Evolutionary conservation across 2,329 filamentous ascomycete species (phyloP), one percentile per base, ranked within the genome.

Genomic region (Alternaria ethzedia): DNA sequence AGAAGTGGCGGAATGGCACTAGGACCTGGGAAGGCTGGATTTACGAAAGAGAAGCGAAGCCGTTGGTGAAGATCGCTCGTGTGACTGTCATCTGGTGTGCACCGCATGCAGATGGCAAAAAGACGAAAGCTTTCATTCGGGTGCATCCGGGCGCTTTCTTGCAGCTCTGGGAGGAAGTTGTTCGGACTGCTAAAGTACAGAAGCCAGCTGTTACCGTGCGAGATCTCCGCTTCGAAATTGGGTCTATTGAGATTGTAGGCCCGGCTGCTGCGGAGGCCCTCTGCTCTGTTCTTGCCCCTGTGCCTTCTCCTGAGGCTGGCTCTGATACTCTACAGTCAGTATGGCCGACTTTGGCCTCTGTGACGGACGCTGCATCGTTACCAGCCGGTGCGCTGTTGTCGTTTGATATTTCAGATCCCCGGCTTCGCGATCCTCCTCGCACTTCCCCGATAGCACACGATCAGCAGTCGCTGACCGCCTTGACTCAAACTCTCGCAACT

Each of bases 71-170:
- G 5, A 90, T 97, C 65, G 90, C 91, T 11, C 92, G 90, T 11
- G 88, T 89, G 5, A 91, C 88, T 0, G 81, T 97, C 28, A 80
- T 97, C 12, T 97, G 94, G 93, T 90, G 90, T 76, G 63, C 63
- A 12, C 57, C 59, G 57, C 54, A 74, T 9, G 23, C 67, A 64
- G 59, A 75, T 49, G 57, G 59, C 67, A 65, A 71, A 4, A 85
- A 82, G 70, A 83, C 84, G 54, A 86, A 85, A 65, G 76, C 92
- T 1, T 88, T 95, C 59, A 79, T 97, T 55, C 86, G 94, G 58
- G 82, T 95, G 2, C 95, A 98, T 77, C 96, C 96, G 3, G 90
- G 94, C 20, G 90, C 91, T 7, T 95, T 93, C 72, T 80, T 89
- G 2, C 87, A 91, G 69, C 78, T 90, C 0, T 94, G 92, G 83